phyloP scores from a whole-genome alignment of 2,329 filamentous ascomycete genomes.

The Diplodia intermedia region DNA sequence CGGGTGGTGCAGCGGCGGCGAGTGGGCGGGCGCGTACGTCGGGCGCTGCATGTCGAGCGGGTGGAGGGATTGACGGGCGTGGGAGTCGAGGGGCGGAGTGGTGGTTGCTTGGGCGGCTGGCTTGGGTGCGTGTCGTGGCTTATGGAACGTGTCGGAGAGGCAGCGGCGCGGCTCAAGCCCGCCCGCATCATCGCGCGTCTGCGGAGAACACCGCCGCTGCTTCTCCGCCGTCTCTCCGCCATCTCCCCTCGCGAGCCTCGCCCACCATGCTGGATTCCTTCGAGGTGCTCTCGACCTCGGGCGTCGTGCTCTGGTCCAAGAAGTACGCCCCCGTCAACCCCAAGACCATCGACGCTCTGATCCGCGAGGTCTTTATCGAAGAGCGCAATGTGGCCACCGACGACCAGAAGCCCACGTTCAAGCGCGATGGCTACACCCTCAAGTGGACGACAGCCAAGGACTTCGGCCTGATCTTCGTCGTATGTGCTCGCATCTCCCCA shows the following conservation, averaged over 20 bases:
- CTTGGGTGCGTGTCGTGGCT: constrained; percentile 22
- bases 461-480: constrained; percentile 92
- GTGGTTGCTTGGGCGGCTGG: constrained; percentile 4
- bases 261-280: constrained; percentile 87
- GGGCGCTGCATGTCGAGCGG: constrained; percentile 78
- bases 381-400: constrained; percentile 74
- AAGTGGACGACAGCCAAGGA: constrained; percentile 96
- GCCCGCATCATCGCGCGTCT: constrained; percentile 29
- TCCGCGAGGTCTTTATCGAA: constrained; percentile 97
- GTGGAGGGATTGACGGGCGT: background rate
- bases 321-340: constrained; percentile 81
- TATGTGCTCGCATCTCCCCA: constrained; percentile 53
- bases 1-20: constrained; percentile 78
- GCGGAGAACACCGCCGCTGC: constrained; percentile 26
- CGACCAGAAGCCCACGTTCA: constrained; percentile 76
- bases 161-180: constrained; percentile 18
- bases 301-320: constrained; percentile 95
- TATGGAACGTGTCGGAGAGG: constrained; percentile 3
- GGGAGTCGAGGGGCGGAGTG: constrained; percentile 1
- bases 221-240: constrained; percentile 21
- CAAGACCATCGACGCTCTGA: constrained; percentile 89
- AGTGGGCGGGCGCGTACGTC: constrained; percentile 76
- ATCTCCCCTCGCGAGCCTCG: constrained; percentile 35
- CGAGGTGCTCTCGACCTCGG: constrained; percentile 93
- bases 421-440: constrained; percentile 89